Conservation (phyloP, 2,329 filamentous ascomycete species). For the Colletotrichum truncatum region DNA sequence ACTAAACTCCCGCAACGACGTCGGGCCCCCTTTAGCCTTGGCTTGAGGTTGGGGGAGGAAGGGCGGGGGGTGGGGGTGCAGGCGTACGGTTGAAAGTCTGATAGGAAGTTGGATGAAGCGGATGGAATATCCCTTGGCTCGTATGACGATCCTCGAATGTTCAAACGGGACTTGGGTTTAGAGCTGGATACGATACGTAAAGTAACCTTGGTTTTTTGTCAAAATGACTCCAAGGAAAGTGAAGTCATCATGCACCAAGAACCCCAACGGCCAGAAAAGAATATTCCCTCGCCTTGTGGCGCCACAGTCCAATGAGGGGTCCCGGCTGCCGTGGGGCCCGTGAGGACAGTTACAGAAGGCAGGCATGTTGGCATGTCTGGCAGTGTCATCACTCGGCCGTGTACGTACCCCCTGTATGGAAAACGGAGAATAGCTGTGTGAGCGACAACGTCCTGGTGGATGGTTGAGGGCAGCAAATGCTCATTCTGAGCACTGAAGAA, state of each 20-base stretch:
- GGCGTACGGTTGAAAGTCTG: not conserved
- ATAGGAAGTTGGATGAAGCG: not conserved
- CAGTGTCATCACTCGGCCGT: not conserved
- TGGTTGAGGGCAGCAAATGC: not conserved
- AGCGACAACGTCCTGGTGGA: not conserved
- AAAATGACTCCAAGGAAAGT: not conserved
- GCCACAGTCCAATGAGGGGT: constrained; percentile 24
- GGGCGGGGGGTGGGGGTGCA: not conserved
- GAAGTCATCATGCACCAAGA: constrained; percentile 22
- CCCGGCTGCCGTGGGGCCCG: not conserved
- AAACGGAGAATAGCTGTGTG: not conserved
- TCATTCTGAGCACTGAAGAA: not conserved
- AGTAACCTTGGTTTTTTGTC: not conserved
- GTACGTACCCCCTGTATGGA: too few species aligned
- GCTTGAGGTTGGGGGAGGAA: not conserved
- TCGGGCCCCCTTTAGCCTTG: not conserved
- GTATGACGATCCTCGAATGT: not conserved
- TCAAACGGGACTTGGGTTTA: not conserved
- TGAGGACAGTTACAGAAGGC: not conserved
- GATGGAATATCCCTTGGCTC: not conserved
- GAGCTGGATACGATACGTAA: not conserved
- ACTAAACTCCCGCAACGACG: not conserved
- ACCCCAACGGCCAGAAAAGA: not conserved
- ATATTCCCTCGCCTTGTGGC: constrained; percentile 3
- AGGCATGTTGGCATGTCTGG: not conserved